Percentiles rank a stretch among this genome's conserved stretches.
phyloP scores from a whole-genome alignment of 352 stramenopile genomes.

The Phytophthora hibernalis region DNA sequence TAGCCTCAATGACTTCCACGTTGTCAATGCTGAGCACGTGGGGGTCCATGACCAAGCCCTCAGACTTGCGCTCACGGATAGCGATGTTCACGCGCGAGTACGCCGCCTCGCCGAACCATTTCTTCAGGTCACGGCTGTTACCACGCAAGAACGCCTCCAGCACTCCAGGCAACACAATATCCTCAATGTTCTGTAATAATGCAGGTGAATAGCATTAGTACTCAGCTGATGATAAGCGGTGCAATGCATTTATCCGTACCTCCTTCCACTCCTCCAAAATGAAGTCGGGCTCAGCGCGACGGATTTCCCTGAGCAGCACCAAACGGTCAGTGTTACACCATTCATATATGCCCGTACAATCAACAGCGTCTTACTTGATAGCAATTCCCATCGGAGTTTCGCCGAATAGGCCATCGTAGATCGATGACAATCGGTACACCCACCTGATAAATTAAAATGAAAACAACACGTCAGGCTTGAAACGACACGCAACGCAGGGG shows the following conservation, averaged over 20 bases:
- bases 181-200: slow-evolving; percentile 81
- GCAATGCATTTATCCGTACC: slow-evolving; percentile 26
- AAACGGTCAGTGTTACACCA: not conserved
- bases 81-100: slow-evolving; percentile 96
- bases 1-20: slow-evolving; percentile 96
- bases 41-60: slow-evolving; percentile 94
- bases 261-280: slow-evolving; percentile 97
- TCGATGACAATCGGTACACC: slow-evolving; percentile 97
- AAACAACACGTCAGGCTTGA: slow-evolving; percentile 2
- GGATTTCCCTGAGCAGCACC: slow-evolving; percentile 79
- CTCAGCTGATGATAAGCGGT: not conserved
- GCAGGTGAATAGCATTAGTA: slow-evolving; percentile 6
- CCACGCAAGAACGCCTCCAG: slow-evolving; percentile 96
- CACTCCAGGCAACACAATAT: slow-evolving; percentile 94
- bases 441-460: slow-evolving; percentile 36
- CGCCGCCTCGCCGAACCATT: slow-evolving; percentile 95
- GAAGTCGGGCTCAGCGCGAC: slow-evolving; percentile 96
- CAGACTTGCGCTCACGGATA: slow-evolving; percentile 94
- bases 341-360: not conserved
- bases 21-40: slow-evolving; percentile 97
- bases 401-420: slow-evolving; percentile 98
- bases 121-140: slow-evolving; percentile 95
- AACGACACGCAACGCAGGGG: not conserved
- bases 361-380: slow-evolving; percentile 61
- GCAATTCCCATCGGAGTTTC: slow-evolving; percentile 96